A percentile compares a stretch with the other conserved stretches of the same genome.
Evolutionary conservation across 345 rosid species (phyloP).

Genomic region (Eucalyptus erythrocorys): DNA sequence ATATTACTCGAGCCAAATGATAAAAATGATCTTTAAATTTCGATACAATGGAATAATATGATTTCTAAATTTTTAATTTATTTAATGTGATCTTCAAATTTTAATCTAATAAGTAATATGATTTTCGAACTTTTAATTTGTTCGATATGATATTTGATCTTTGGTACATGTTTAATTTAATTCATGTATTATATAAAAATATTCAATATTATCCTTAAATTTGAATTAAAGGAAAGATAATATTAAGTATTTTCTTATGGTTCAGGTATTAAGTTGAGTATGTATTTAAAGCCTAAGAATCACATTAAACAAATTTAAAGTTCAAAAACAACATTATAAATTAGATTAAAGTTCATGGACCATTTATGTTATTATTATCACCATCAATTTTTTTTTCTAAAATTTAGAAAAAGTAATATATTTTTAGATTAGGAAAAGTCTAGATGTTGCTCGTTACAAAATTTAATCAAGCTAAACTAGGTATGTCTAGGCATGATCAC

Average conservation of each 20-base stretch:
- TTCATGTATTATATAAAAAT: too few species aligned
- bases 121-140: too few species aligned
- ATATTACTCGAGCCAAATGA: too few species aligned
- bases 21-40: too few species aligned
- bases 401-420: too few species aligned
- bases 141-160: fast-evolving
- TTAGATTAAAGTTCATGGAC: neutral
- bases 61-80: fast-evolving
- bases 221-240: too few species aligned
- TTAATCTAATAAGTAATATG: fast-evolving
- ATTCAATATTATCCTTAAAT: too few species aligned
- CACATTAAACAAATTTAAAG: neutral
- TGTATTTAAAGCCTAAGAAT: fast-evolving
- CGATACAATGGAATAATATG: fast-evolving
- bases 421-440: neutral
- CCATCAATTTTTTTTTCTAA: neutral
- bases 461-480: neutral
- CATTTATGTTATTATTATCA: too few species aligned
- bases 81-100: too few species aligned
- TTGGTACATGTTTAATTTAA: fast-evolving
- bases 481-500: neutral
- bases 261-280: fast-evolving
- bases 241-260: neutral
- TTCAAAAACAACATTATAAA: fast-evolving
- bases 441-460: neutral